Base-by-base conservation (phyloP, 805 yeast genomes). In the Torulaspora delbrueckii region DNA sequence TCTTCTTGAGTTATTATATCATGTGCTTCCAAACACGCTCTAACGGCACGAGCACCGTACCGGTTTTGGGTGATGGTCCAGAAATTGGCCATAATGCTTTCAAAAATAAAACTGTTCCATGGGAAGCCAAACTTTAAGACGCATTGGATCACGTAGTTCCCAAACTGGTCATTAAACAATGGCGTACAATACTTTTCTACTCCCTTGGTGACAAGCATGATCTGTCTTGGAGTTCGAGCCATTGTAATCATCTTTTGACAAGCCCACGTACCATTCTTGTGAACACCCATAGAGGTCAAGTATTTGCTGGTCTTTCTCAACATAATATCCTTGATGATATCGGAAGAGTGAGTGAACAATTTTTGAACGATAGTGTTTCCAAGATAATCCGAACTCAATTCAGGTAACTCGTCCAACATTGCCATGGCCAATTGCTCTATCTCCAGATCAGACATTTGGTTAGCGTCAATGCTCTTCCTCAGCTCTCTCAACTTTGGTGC, bases 261-360 rank as follows among this genome's bases (percentile, higher is more conserved):
- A 1, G 97, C 98, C 99, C 99, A 93, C 4, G 99, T 93, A 51
- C 99, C 99, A 65, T 93, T 93, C 61, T 93, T 93, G 69, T 93
- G 99, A 45, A 88, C 83, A 56, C 97, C 93, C 74, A 91, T 84
- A 56, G 88, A 95, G 1, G 96, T 86, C 52, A 93, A 71, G 59
- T 76, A 86, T 23, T 90, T 95, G 3, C 84, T 72, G 33, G 95
- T 78, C 52, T 78, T 78, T 57, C 84, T 79, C 45, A 93, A 74
- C 87, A 93, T 84, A 62, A 84, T 77, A 54, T 86, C 83, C 59
- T 87, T 86, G 46, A 89, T 74, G 3, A 82, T 73, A 14, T 83
- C 78, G 4, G 86, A 78, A 37, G 88, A 77, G 43, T 74, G 72
- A 38, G 85, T 84, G 61, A 90, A 90, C 25, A 93, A 68, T 63